Evolutionary conservation across 768 basidiomycete species (phyloP), one percentile per base, ranked within the genome.

Genomic region (Neoboletus subvelutipes): DNA sequence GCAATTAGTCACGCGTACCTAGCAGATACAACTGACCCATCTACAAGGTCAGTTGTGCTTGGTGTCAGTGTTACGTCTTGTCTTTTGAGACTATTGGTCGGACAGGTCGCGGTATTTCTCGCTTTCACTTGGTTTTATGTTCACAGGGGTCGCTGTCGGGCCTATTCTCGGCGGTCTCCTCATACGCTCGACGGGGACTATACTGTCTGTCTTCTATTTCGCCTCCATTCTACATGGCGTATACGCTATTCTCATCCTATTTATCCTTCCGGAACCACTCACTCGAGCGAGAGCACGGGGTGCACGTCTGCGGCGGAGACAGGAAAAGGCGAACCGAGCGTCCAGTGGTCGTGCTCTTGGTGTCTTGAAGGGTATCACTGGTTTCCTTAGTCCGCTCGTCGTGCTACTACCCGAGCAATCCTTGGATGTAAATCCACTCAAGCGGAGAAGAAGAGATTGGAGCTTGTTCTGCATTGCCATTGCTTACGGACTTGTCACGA

Each of bases 201-300:
- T 81, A 11, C 69, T 90, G 20, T 82, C 83, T 1, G 84, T 90
- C 18, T 94, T 94, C 76, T 94, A 90, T 69, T 62, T 85, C 45
- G 81, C 87, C 10, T 68, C 77, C 5, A 59, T 66, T 10, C 57
- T 84, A 8, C 85, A 89, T 59, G 24, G 77, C 24, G 9, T 83
- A 45, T 84, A 82, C 61, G 69, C 80, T 2, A 47, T 78, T 41
- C 61, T 85, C 46, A 65, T 83, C 28, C 79, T 83, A 70, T 71
- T 86, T 55, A 28, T 91, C 58, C 65, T 95, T 47, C 94, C 94
- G 0, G 93, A 97, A 71, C 91, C 92, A 0, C 77, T 94, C 1
- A 81, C 86, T 11, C 65, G 70, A 36, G 73, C 69, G 0, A 75
- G 82, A 50, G 84, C 80, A 54, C 59, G 62, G 55, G 54, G 63